These are phyloP conservation scores for Rutstroemia sp. DNA, from an alignment of 2,329 filamentous ascomycete species.

Conservation along the genomic window DNA sequence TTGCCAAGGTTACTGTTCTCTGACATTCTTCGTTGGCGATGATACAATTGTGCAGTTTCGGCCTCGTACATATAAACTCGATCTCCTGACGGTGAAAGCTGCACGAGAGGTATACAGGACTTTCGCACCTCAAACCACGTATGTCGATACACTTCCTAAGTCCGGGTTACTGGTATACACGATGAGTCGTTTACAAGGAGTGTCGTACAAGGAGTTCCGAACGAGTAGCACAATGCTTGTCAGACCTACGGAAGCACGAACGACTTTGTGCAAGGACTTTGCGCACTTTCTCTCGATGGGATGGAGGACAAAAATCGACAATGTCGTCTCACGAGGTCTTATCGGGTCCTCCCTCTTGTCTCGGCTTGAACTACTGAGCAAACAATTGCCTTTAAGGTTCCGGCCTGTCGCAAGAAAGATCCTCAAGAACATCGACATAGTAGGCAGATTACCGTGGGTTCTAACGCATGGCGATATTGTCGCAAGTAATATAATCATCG, in stretches of 20 bases:
- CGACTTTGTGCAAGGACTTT: constrained; percentile 35
- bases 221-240: neutral
- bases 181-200: constrained; percentile 36
- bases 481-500: constrained; percentile 49
- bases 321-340: constrained; percentile 21
- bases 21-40: constrained; percentile 37
- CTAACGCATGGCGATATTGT: constrained; percentile 56
- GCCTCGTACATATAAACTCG: constrained; percentile 35
- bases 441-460: constrained; percentile 43
- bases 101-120: constrained; percentile 35
- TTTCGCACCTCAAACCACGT: constrained; percentile 36
- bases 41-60: constrained; percentile 42
- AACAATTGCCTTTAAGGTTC: constrained; percentile 31
- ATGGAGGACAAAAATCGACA: constrained; percentile 27
- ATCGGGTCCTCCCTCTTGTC: constrained; percentile 36
- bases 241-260: constrained; percentile 14
- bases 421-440: constrained; percentile 27
- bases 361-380: constrained; percentile 34
- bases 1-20: constrained; percentile 45
- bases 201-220: constrained; percentile 31
- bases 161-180: constrained; percentile 32
- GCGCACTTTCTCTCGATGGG: constrained; percentile 34
- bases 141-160: constrained; percentile 30
- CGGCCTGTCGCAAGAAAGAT: constrained; percentile 15
- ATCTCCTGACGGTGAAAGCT: constrained; percentile 31